Evolutionary conservation across 495 filamentous ascomycete species (phyloP).

Genomic region (Penicillium robsamsonii): DNA sequence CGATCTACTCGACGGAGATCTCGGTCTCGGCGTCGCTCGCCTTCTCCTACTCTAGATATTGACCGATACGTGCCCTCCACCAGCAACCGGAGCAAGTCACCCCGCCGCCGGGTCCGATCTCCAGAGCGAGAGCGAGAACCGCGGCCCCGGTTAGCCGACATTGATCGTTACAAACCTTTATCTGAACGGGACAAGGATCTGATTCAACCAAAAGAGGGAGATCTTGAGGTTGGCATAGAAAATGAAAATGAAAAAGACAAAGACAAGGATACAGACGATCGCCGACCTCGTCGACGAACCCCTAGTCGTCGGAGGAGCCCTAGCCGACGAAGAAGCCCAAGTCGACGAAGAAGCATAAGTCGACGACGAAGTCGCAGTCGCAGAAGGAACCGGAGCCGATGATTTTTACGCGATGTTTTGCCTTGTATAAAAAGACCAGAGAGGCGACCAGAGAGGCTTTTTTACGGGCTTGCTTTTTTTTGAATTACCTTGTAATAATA

Average conservation of each 20-base stretch:
- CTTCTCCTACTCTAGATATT: conserved; percentile 43
- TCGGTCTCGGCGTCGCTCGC: conserved; percentile 31
- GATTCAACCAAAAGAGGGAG: conserved; percentile 5
- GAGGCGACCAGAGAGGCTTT: neutral
- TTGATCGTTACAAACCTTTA: conserved; percentile 57
- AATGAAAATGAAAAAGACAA: conserved; percentile 12
- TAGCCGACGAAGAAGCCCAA: conserved; percentile 22
- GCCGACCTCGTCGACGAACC: conserved; percentile 18
- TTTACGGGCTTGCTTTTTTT: neutral
- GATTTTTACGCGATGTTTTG: neutral
- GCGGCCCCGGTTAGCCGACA: conserved; percentile 35
- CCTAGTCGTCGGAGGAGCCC: conserved; percentile 16
- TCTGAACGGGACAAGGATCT: conserved; percentile 33
- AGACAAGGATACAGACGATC: conserved; percentile 24
- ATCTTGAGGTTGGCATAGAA: neutral
- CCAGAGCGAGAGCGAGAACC: conserved; percentile 31
- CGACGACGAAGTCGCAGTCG: conserved; percentile 17
- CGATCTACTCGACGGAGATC: conserved; percentile 22
- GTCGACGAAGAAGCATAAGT: conserved; percentile 22
- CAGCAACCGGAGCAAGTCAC: conserved; percentile 45
- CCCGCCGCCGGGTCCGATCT: conserved; percentile 43
- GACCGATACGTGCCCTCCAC: conserved; percentile 51
- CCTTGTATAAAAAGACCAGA: neutral
- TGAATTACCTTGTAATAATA: neutral
- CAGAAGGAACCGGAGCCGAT: conserved; percentile 5